Evolutionary conservation across 768 basidiomycete species (phyloP), one percentile per base, ranked within the genome.

Genomic region (Xerocomellus intermedius): DNA sequence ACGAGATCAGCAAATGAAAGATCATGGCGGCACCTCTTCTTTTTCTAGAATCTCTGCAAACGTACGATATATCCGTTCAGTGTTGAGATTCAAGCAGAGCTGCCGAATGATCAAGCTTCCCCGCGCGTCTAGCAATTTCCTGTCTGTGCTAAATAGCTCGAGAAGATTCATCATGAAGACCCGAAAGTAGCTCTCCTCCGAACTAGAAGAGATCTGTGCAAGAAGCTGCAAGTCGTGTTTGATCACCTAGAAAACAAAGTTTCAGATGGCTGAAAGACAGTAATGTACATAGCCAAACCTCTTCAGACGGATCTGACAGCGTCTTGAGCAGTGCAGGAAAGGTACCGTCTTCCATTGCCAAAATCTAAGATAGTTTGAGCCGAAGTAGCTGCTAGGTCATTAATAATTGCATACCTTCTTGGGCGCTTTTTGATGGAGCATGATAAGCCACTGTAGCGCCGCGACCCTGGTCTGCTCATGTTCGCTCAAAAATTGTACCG

Each of bases 41-140:
- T 94, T 95, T 75, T 98, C 97, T 61, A 99, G 70, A 35, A 99
- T 94, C 75, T 98, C 97, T 0, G 97, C 96, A 67, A 98, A 93
- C 0, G 94, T 92, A 42, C 91, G 79, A 69, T 97, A 99, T 67
- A 99, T 98, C 56, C 87, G 81, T 71, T 99, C 97, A 0, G 94
- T 92, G 69, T 94, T 97, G 55, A 99, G 80, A 65, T 94, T 93
- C 39, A 95, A 71, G 67, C 97, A 98, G 13, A 99, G 75, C 63
- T 98, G 94, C 9, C 97, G 83, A 50, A 98, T 94, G 66, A 99
- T 98, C 28, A 98, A 78, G 66, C 94, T 97, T 19, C 97, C 96
- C 30, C 95, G 80, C 0, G 89, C 89, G 60, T 98, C 95, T 35
- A 99, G 74, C 33, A 99, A 74, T 54, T 91, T 79, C 42, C 94